phyloP scores from a whole-genome alignment of 345 rosid genomes.

The Sonneratia alba region DNA sequence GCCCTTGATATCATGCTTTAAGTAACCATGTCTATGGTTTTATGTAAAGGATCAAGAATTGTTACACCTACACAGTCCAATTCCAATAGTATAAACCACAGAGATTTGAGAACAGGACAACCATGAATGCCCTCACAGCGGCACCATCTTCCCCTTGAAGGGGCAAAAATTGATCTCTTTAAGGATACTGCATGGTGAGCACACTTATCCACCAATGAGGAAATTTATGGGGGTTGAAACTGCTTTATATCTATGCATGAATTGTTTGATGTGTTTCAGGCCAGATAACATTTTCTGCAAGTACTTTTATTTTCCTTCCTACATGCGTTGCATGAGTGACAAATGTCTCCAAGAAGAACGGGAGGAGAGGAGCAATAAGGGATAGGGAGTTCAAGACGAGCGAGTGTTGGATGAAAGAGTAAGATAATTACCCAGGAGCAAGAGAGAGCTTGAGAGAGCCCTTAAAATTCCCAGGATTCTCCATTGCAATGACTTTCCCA shows the following conservation, averaged over 20 bases:
- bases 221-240: not conserved
- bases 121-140: not conserved
- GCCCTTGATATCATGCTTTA: not conserved
- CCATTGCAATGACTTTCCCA: constrained; percentile 47
- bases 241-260: not conserved
- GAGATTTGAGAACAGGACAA: not conserved
- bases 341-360: not conserved
- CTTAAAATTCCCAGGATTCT: constrained; percentile 69
- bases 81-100: not conserved
- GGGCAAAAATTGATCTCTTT: not conserved
- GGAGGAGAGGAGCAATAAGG: not conserved
- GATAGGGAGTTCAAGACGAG: not conserved
- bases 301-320: not conserved
- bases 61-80: not conserved
- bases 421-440: constrained; percentile 61
- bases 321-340: not conserved
- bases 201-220: not conserved
- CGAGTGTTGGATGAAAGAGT: not conserved
- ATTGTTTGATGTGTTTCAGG: not conserved
- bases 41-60: not conserved
- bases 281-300: not conserved
- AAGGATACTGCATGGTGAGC: not conserved
- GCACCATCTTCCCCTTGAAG: not conserved
- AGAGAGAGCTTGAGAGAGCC: constrained; percentile 79
- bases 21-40: not conserved